Evolutionary conservation across 108 stramenopile genomes (phyloP).

Genomic region (Cyclotella distinguenda): DNA sequence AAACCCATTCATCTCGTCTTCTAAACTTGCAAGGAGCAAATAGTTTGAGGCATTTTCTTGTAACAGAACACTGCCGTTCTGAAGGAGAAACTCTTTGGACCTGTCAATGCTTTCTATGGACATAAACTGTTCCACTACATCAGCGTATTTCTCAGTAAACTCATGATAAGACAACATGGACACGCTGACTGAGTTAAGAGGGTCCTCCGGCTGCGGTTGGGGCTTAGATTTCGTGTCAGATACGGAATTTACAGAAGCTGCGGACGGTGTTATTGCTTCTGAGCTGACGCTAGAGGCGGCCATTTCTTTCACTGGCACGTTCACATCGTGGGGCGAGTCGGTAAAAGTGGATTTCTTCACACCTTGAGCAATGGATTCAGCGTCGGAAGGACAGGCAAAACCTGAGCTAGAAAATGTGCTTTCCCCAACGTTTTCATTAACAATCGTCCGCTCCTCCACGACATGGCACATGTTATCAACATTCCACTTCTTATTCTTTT

Average conservation of each 20-base stretch:
- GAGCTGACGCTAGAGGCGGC: neutral
- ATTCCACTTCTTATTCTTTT: conserved; percentile 97
- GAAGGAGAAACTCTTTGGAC: conserved; percentile 85
- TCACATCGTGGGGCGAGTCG: neutral
- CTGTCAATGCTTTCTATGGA: conserved; percentile 71
- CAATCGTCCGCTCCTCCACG: conserved; percentile 90
- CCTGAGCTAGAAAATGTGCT: conserved; percentile 69
- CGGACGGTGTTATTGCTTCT: neutral
- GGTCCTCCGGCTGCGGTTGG: conserved; percentile 37
- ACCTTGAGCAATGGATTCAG: conserved; percentile 12
- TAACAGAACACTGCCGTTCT: conserved; percentile 85
- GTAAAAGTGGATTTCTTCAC: conserved; percentile 7
- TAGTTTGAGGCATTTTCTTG: conserved; percentile 97
- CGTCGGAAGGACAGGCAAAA: conserved; percentile 55
- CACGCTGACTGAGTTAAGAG: conserved; percentile 45
- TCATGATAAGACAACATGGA: conserved; percentile 89
- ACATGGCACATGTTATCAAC: conserved; percentile 96
- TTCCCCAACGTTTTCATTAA: conserved; percentile 77
- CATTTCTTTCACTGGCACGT: conserved; percentile 1
- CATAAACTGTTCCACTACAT: conserved; percentile 90
- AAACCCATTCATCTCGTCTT: conserved; percentile 99
- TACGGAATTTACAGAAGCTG: neutral
- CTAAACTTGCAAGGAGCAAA: conserved; percentile 89
- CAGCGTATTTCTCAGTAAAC: conserved; percentile 89
- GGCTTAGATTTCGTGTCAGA: conserved; percentile 1